Percentiles rank a stretch among this genome's conserved stretches.
phyloP scores from a whole-genome alignment of 1,284 basidiomycete species.

The Porogramme epimiltina region DNA sequence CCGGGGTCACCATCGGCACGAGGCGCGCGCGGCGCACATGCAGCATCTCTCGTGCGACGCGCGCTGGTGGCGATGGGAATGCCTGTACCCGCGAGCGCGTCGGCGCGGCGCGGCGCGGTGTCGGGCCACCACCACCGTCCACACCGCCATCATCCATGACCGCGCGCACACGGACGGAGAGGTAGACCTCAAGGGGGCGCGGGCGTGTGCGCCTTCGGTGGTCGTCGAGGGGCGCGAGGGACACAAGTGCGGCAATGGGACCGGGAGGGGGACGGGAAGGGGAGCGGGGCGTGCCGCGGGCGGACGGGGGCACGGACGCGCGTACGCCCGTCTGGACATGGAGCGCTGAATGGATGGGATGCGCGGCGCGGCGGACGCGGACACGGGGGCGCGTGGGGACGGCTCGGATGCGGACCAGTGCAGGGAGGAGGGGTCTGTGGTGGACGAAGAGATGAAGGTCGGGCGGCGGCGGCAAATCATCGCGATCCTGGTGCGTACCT shows the following conservation, averaged over 20 bases:
- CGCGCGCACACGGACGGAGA: too few relatives aligned
- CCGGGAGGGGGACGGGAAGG: too few relatives aligned
- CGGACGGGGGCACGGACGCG: constrained; percentile 10
- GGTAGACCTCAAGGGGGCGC: too few relatives aligned
- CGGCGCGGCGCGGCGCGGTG: too few relatives aligned
- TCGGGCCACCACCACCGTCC: too few relatives aligned
- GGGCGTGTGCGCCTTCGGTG: too few relatives aligned
- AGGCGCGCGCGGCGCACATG: constrained; percentile 36
- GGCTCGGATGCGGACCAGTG: constrained; percentile 14
- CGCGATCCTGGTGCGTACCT: constrained; percentile 57
- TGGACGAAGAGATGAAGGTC: constrained; percentile 35
- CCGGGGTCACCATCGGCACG: constrained; percentile 47
- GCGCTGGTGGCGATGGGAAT: constrained; percentile 14
- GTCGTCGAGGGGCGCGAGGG: too few relatives aligned
- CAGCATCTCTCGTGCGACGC: constrained; percentile 37
- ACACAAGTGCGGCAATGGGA: too few relatives aligned
- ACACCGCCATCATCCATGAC: too few relatives aligned
- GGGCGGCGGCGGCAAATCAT: constrained; percentile 62
- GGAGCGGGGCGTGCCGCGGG: too few relatives aligned
- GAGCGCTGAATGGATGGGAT: constrained; percentile 25
- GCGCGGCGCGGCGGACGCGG: constrained; percentile 15
- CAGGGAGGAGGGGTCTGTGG: constrained; percentile 25
- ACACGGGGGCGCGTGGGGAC: neutral
- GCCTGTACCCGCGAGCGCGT: constrained; percentile 6
- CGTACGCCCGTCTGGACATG: constrained; percentile 32